These are phyloP conservation scores for Periconia digitata DNA, from an alignment of 2,329 filamentous ascomycete species.

Conservation along the genomic window DNA sequence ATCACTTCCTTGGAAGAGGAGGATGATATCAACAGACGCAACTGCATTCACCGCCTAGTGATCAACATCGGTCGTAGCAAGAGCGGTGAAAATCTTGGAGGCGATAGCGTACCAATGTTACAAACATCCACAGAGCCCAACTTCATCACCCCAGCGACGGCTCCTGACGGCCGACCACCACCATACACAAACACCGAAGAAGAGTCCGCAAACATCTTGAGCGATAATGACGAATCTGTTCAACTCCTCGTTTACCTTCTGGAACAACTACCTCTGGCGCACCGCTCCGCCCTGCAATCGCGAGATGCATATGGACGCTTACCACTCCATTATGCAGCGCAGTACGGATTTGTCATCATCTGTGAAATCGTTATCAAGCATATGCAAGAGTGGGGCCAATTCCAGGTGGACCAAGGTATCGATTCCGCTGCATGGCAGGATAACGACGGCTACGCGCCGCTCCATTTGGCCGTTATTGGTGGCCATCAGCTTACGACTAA, in stretches of 20 bases:
- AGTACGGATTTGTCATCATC: constrained; percentile 91
- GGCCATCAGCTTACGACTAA: constrained; percentile 86
- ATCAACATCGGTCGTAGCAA: constrained; percentile 84
- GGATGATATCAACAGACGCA: constrained; percentile 91
- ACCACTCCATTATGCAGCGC: constrained; percentile 89
- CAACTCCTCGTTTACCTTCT: constrained; percentile 66
- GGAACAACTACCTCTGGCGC: constrained; percentile 66
- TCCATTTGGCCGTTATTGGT: constrained; percentile 89
- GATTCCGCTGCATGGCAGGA: constrained; percentile 91
- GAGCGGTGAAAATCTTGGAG: constrained; percentile 50
- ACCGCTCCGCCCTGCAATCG: constrained; percentile 67
- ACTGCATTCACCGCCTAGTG: constrained; percentile 88
- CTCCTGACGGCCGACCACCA: constrained; percentile 64
- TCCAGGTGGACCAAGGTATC: constrained; percentile 81
- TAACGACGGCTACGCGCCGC: constrained; percentile 82
- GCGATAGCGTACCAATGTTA: constrained; percentile 54
- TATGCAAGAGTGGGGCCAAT: constrained; percentile 87
- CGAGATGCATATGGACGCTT: constrained; percentile 80
- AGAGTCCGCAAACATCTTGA: constrained; percentile 60
- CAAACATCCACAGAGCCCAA: constrained; percentile 59
- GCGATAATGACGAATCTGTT: constrained; percentile 74
- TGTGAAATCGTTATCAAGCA: constrained; percentile 84
- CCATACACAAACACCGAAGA: constrained; percentile 68
- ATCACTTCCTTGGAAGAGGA: constrained; percentile 77
- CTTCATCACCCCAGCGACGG: constrained; percentile 78